phyloP scores from a whole-genome alignment of 2,329 filamentous ascomycete species.

The Fusarium sp. region DNA sequence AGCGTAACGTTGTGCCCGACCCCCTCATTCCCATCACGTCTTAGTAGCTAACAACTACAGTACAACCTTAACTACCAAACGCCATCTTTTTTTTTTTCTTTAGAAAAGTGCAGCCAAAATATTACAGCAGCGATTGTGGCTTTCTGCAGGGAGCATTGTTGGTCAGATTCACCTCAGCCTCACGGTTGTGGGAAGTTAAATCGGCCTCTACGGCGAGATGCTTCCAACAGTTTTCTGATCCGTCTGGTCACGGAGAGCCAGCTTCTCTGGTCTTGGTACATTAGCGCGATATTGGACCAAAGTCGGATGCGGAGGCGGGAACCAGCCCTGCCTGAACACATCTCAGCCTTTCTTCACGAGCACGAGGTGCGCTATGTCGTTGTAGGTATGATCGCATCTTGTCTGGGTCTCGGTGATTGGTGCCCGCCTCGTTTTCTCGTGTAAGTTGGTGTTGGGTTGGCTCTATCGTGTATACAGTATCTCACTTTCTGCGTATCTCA shows the following conservation, averaged over 20 bases:
- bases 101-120: neutral
- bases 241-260: neutral
- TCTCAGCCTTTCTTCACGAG: constrained; percentile 18
- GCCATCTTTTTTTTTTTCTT: neutral
- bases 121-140: neutral
- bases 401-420: constrained; percentile 23
- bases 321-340: constrained; percentile 10
- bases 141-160: neutral
- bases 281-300: neutral
- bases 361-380: constrained; percentile 3
- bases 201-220: neutral
- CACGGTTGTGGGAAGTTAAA: constrained; percentile 5
- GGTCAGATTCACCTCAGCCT: neutral
- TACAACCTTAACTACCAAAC: neutral
- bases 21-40: neutral
- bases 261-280: neutral
- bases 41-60: neutral
- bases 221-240: neutral
- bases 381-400: constrained; percentile 11
- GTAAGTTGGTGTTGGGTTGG: neutral
- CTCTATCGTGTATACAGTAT: neutral
- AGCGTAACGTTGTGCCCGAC: neutral
- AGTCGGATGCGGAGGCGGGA: neutral
- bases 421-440: constrained; percentile 32
- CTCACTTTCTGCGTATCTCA: constrained; percentile 1